These are phyloP conservation scores for Teratosphaeria gauchensis DNA, from an alignment of 2,329 filamentous ascomycete genomes.

Conservation along the genomic window DNA sequence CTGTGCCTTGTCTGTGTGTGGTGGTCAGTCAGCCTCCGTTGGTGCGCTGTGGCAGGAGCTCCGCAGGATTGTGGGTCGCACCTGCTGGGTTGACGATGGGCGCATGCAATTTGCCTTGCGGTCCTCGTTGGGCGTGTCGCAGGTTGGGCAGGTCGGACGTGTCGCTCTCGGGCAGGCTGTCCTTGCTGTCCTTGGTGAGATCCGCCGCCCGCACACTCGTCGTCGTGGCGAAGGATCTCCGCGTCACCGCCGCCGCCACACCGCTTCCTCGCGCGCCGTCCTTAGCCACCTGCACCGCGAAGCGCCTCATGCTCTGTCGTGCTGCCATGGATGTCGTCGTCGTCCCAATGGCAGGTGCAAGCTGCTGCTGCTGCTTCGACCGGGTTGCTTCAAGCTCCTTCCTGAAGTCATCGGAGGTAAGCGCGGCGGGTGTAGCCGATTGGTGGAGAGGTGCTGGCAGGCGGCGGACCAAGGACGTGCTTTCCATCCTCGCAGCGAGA, in stretches of 20 bases:
- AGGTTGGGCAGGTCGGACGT: constrained; percentile 37
- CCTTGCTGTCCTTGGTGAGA: constrained; percentile 13
- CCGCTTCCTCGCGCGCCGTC: constrained; percentile 2
- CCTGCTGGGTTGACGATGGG: constrained; percentile 74
- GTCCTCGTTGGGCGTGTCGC: constrained; percentile 31
- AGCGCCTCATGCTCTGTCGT: constrained; percentile 5
- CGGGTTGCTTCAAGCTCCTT: background rate
- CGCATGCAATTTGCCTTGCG: constrained; percentile 52
- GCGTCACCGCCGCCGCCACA: constrained; percentile 16
- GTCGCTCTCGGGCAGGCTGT: constrained; percentile 17
- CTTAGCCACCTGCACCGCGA: constrained; percentile 1
- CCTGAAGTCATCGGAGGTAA: background rate
- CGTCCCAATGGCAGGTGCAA: background rate
- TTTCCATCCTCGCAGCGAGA: background rate
- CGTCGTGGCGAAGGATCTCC: constrained; percentile 35
- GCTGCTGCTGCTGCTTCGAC: background rate
- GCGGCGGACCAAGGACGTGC: background rate
- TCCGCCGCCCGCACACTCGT: constrained; percentile 34
- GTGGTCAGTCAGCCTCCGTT: background rate
- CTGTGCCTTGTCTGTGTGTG: constrained; percentile 63
- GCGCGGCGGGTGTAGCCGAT: background rate
- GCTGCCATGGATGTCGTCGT: constrained; percentile 4
- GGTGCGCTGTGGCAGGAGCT: background rate
- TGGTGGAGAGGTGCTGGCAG: background rate
- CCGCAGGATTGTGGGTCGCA: constrained; percentile 1